Conservation (phyloP, 306 rosid species). For the Pyrus betulifolia region DNA sequence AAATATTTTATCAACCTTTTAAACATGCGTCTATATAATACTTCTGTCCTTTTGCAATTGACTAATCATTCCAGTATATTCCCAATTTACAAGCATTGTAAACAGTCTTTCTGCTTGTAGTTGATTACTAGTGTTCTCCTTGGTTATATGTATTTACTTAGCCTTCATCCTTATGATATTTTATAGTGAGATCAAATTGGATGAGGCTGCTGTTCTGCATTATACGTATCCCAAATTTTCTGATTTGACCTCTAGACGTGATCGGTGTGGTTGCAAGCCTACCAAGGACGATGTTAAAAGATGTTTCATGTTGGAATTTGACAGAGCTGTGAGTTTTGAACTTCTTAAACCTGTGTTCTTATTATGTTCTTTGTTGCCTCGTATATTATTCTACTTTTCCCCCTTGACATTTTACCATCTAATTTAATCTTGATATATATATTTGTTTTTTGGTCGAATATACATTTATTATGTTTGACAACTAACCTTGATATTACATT, state of each 20-base stretch:
- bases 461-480: background rate
- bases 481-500: background rate
- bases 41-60: background rate
- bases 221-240: slow-evolving; percentile 95
- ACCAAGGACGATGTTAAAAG: slow-evolving; percentile 90
- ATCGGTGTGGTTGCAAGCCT: slow-evolving; percentile 98
- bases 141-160: background rate
- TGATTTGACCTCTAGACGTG: slow-evolving; percentile 92
- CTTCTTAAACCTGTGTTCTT: background rate
- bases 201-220: slow-evolving; percentile 96
- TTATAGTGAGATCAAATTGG: slow-evolving; percentile 83
- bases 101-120: background rate
- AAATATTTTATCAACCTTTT: background rate
- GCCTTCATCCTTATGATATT: background rate
- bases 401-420: background rate
- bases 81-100: background rate
- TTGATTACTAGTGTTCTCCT: background rate
- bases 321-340: slow-evolving; percentile 71
- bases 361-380: background rate
- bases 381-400: background rate
- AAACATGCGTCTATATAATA: background rate
- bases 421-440: background rate
- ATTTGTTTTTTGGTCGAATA: background rate
- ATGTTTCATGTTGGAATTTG: slow-evolving; percentile 99
- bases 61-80: background rate